Evolutionary conservation across 495 filamentous ascomycete species (phyloP).

Genomic region (Neurospora tetraspora): DNA sequence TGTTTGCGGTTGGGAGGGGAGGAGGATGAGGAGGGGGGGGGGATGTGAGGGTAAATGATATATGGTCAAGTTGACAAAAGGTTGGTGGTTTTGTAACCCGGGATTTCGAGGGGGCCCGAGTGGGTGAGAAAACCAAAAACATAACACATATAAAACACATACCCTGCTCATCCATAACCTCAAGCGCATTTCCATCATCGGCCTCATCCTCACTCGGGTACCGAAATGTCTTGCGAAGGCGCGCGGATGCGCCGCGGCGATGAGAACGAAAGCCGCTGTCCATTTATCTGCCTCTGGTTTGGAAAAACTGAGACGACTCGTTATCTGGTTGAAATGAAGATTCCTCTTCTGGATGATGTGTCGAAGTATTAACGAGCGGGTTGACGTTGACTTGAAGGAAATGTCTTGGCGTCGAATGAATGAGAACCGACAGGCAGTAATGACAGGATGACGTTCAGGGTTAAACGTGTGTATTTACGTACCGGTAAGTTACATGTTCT

Average conservation of each 20-base stretch:
- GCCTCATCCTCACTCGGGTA: conserved; percentile 47
- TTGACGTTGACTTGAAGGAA: not conserved
- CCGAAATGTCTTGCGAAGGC: conserved; percentile 52
- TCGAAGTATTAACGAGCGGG: not conserved
- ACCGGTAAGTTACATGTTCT: not conserved
- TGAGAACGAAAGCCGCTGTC: not conserved
- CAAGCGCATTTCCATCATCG: conserved; percentile 17
- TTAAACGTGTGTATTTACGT: not conserved
- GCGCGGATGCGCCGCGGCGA: conserved; percentile 17
- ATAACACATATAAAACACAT: not conserved
- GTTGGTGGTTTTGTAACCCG: conserved; percentile 6
- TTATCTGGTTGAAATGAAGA: not conserved
- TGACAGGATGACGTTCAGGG: not conserved
- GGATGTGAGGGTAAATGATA: conserved; percentile 32
- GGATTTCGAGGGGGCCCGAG: not conserved
- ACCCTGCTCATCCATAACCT: conserved; percentile 58
- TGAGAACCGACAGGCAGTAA: not conserved
- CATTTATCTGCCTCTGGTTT: not conserved
- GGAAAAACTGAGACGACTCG: not conserved
- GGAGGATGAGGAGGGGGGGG: not conserved
- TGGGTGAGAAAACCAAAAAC: not conserved
- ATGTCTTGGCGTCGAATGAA: not conserved
- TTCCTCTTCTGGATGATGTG: not conserved
- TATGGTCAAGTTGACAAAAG: conserved; percentile 43
- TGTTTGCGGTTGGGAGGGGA: not conserved